Base-by-base conservation (phyloP, 1,284 basidiomycete species). In the Moesziomyces sp. region DNA sequence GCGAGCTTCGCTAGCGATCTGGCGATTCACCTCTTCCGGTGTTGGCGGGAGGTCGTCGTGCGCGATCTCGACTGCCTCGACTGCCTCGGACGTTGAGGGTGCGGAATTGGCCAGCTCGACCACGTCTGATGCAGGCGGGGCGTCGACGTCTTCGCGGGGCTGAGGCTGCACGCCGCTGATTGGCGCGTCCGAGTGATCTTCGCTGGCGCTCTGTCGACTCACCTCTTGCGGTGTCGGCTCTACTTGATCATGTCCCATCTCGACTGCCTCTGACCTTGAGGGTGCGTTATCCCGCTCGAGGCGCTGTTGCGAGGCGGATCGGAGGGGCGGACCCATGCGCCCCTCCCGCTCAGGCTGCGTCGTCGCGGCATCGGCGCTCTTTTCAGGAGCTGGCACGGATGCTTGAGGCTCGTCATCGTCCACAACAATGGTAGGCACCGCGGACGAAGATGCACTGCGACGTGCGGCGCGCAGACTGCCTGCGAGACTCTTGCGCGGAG, bases 401-500 rank as follows among this genome's bases (percentile, higher is more conserved):
- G 53, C 43, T 16, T 60, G 51, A 0, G 58, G 23, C 47, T 53
- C 56, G 14, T 70, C 67, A 46, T 54, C 35, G 14, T 10, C 10
- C 11, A 38, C 35, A 6, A 38, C 35, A 14, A 38, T 38, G 6
- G 14, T 38, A 11, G 35, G 47, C 18, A 53, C 6, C 38, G 45
- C 53, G 46, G 45, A 57, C 3, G 46, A 58, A 2, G 70, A 68
- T 11, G 50, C 42, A 6, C 61, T 64, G n/a, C 60, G 64, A 24
- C 70, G 70, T 9, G 64, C 64, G 6, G 64, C 64, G 46, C 70
- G 64, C 18, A 73, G 58, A 13, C 64, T 68, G 9, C 64, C 70
- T 0, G 70, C 70, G 5, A 73, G 54, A 33, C 70, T 73, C 46
- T 68, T 73, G 44, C 70, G 70, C 14, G 70, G 70, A 11, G 65